A percentile compares a stretch with the other conserved stretches of the same genome.
Evolutionary conservation across 2,329 filamentous ascomycete species (phyloP).

Genomic region (Cyphellophora europaea): DNA sequence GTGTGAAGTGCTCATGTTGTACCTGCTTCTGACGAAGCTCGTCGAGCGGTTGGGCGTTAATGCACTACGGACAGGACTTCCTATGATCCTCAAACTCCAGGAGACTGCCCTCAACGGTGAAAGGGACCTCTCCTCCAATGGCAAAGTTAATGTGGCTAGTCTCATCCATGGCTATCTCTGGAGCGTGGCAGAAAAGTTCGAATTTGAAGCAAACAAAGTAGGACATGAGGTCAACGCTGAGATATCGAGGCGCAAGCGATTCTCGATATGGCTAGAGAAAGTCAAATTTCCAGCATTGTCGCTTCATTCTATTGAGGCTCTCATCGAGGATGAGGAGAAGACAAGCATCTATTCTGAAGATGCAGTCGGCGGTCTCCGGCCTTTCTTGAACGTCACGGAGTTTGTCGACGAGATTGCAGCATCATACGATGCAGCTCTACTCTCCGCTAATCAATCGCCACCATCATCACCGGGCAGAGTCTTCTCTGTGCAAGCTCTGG

Average conservation of each 20-base stretch:
- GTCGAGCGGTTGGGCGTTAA: constrained; percentile 73
- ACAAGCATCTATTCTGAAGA: constrained; percentile 39
- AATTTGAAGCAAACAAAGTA: constrained; percentile 60
- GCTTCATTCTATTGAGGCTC: constrained; percentile 52
- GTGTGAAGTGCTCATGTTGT: constrained; percentile 65
- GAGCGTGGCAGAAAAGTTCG: constrained; percentile 66
- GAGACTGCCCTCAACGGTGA: constrained; percentile 54
- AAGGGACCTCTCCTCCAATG: constrained; percentile 47
- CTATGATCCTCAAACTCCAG: constrained; percentile 83
- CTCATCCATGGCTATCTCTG: constrained; percentile 86
- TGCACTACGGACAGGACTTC: constrained; percentile 65
- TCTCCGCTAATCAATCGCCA: constrained; percentile 61
- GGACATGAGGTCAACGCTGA: constrained; percentile 67
- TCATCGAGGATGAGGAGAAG: constrained; percentile 24
- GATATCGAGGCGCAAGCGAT: constrained; percentile 62
- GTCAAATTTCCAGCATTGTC: constrained; percentile 61
- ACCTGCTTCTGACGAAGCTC: constrained; percentile 67
- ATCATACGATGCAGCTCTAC: constrained; percentile 55
- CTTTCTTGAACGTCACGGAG: constrained; percentile 63
- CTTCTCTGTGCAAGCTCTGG: constrained; percentile 53
- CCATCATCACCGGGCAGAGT: constrained; percentile 58
- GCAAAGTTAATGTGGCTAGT: constrained; percentile 72
- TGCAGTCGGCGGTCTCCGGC: constrained; percentile 55
- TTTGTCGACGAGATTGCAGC: constrained; percentile 67
- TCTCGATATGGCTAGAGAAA: constrained; percentile 69